Percentiles rank a stretch among this genome's conserved stretches.
phyloP scores from a whole-genome alignment of 2,329 filamentous ascomycete genomes.

The Sclerotinia spermophila region DNA sequence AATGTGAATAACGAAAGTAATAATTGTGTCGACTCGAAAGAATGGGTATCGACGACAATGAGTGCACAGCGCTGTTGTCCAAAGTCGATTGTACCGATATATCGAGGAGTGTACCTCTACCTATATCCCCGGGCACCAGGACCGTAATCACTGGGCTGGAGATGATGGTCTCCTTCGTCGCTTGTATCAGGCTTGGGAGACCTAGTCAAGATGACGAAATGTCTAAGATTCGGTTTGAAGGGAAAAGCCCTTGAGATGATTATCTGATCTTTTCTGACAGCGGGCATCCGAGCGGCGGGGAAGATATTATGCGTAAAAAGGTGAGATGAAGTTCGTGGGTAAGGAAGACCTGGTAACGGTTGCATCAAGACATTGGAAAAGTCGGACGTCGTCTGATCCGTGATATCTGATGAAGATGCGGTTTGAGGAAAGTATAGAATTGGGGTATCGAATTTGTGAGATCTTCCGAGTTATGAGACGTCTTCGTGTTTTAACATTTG shows the following conservation, averaged over 20 bases:
- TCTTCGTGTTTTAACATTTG: conserved; percentile 1
- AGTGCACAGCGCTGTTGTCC: conserved; percentile 43
- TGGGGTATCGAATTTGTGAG: conserved; percentile 8
- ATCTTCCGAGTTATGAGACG: conserved; percentile 15
- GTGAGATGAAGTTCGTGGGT: conserved; percentile 5
- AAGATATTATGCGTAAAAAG: conserved; percentile 3
- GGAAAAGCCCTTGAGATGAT: conserved; percentile 48
- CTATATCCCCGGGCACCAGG: conserved; percentile 41
- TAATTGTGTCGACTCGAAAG: conserved; percentile 42
- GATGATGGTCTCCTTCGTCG: conserved; percentile 34
- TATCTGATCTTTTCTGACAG: conserved; percentile 51
- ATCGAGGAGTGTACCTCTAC: conserved; percentile 28
- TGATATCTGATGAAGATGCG: conserved; percentile 4
- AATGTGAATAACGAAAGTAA: conserved; percentile 34
- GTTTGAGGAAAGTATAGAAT: not conserved
- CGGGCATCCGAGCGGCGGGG: conserved; percentile 49
- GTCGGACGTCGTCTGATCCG: conserved; percentile 17
- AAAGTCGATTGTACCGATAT: conserved; percentile 15
- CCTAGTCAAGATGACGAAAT: conserved; percentile 34
- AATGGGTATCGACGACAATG: conserved; percentile 50
- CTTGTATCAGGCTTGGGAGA: conserved; percentile 40
- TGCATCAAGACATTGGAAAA: conserved; percentile 8
- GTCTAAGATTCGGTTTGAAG: conserved; percentile 42
- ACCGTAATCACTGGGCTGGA: conserved; percentile 30
- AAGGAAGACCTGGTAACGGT: conserved; percentile 2